These are phyloP conservation scores for Dipteronia sinensis DNA, from an alignment of 345 rosid species.

Conservation along the genomic window DNA sequence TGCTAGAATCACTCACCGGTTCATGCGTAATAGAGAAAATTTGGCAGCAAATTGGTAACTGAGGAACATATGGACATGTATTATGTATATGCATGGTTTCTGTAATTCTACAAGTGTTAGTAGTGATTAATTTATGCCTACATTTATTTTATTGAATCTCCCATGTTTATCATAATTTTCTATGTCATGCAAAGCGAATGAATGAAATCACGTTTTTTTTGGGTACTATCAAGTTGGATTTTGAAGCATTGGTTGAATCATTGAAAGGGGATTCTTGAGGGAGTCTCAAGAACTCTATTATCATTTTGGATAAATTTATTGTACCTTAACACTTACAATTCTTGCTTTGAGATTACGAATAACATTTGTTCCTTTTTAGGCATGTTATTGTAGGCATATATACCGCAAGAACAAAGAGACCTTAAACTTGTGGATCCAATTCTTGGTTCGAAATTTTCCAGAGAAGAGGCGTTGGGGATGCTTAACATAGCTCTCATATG, in stretches of 20 bases:
- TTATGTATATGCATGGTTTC: too few species aligned
- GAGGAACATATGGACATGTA: too few species aligned
- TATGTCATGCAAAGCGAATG: not conserved
- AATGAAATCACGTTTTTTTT: not conserved
- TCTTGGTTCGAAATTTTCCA: constrained; percentile 58
- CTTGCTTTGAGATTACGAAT: not conserved
- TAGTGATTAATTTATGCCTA: not conserved
- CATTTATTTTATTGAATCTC: not conserved
- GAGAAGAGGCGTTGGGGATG: constrained; percentile 67
- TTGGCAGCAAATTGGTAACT: too few species aligned
- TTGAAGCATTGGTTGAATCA: not conserved
- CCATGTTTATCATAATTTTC: not conserved
- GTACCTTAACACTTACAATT: not conserved
- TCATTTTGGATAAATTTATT: too few species aligned
- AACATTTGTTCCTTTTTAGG: not conserved
- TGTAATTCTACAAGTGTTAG: too few species aligned
- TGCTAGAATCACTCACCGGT: not conserved
- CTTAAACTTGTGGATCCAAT: constrained; percentile 81
- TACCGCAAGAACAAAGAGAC: constrained; percentile 90
- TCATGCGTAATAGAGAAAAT: too few species aligned
- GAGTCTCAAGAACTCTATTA: too few species aligned
- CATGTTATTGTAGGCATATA: constrained; percentile 62
- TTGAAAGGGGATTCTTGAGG: too few species aligned
- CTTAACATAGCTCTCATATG: constrained; percentile 74
- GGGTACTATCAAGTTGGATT: not conserved